A percentile compares a stretch with the other conserved stretches of the same genome.
Evolutionary conservation across 176 grass and related monocot genomes (phyloP).

Genomic region (Carex cristatella): DNA sequence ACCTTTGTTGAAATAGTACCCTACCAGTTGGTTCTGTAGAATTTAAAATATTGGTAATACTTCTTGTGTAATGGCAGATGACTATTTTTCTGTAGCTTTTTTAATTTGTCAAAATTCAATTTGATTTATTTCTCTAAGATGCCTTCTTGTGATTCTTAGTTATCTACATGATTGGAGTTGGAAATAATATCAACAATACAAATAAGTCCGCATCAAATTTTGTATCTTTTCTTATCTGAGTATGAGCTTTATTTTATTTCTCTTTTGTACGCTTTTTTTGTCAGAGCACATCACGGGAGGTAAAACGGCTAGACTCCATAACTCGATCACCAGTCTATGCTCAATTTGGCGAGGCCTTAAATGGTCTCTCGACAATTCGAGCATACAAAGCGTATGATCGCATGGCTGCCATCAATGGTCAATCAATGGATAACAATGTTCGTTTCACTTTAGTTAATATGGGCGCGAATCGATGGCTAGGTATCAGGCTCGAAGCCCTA

Average conservation of each 20-base stretch:
- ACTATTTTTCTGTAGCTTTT: background rate
- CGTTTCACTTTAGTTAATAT: constrained; percentile 95
- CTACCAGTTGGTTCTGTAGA: background rate
- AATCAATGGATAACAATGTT: constrained; percentile 97
- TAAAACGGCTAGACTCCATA: constrained; percentile 95
- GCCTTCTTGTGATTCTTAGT: background rate
- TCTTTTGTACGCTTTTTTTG: constrained; percentile 29
- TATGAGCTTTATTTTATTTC: background rate
- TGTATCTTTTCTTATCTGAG: background rate
- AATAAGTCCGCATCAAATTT: background rate
- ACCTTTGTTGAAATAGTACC: background rate
- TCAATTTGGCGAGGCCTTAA: constrained; percentile 91
- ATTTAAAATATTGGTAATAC: background rate
- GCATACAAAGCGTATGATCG: constrained; percentile 97
- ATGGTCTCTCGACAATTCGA: constrained; percentile 91
- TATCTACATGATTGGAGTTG: background rate
- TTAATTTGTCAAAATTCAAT: background rate
- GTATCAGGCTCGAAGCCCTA: constrained; percentile 89
- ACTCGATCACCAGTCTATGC: constrained; percentile 96
- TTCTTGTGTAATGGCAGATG: background rate
- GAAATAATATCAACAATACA: background rate
- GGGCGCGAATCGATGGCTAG: constrained; percentile 89
- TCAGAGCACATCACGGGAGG: constrained; percentile 78
- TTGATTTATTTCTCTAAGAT: background rate
- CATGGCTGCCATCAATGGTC: constrained; percentile 86